Base-by-base conservation (phyloP, 2,329 filamentous ascomycete species). In the Aspergillus sp. region DNA sequence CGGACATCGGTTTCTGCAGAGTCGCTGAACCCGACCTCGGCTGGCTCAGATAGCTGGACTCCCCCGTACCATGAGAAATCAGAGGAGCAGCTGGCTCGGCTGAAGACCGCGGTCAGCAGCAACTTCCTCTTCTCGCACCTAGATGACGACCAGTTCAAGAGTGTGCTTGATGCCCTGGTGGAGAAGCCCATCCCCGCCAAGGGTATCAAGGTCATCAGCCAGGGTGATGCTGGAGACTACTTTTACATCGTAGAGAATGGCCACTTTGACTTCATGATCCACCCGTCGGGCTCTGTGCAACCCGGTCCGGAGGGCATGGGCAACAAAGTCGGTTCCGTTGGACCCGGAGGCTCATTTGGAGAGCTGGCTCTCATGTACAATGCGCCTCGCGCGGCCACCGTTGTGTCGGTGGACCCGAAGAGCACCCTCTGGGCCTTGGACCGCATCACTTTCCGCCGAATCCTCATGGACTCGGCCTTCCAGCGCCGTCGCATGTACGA, bases 291-390 rank as follows among this genome's bases (percentile, higher is more conserved):
- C 62, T 81, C 87, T 43, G 83, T 96, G 57, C 91, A 96, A 72
- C 83, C 92, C 7, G 94, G 94, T 0, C 82, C 85, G 0, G 88
- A 93, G 50, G 95, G 94, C 10, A 84, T 97, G 79, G 95, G 95
- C 53, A 83, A 84, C 62, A 91, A 92, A 70, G 94, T 98, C 28
- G 88, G 87, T 69, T 88, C 84, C 39, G 96, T 96, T 60, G 89
- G 91, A 48, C 87, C 92, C 3, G 95, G 95, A 53, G 93, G 93
- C 63, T 97, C 92, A 4, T 99, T 99, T 77, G 95, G 95, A 69
- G 95, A 99, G 80, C 84, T 99, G 59, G 95, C 95, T 12, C 84
- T 99, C 70, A 98, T 99, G 95, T 98, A 99, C 81, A 97, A 98
- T 72, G 92, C 95, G 21, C 95, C 95, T 25, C 91, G 95, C 72